Evolutionary conservation across 192 early-diverging fungal species (phyloP), one percentile per base, ranked within the genome.

Genomic region (Coemansia sp.): DNA sequence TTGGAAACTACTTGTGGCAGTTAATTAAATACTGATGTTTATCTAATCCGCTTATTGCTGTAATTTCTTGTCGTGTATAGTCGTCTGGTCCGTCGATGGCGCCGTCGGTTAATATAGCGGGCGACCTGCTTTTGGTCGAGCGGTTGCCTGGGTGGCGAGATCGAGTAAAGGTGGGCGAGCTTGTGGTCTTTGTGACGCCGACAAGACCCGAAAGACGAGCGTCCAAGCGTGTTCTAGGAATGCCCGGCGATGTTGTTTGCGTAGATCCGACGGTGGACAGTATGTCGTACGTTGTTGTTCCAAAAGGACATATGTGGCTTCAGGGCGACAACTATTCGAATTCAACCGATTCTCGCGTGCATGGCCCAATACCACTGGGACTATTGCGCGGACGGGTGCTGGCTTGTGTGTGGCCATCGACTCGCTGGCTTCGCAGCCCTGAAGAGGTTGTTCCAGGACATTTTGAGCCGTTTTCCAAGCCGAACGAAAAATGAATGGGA

Each of bases 241-340:
- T 90, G 68, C 84, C 88, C 22, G 93, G 94, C 11, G 95, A 98
- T 67, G 84, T 75, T 3, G 76, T 98, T 13, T 88, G 85, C 50
- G 79, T 87, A 3, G 92, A 98, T 58, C 93, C 93, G 6, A 86
- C 89, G 20, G 71, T 70, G 17, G 60, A 68, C 27, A 71, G 81
- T 31, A 72, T 81, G 25, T 82, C 84, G 62, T 88, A 83, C 36
- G 74, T 93, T 13, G 82, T 89, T 88, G 85, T 96, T 2, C 95
- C 95, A 10, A 64, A 77, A 5, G 95, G 95, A 2, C 88, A 94
- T 57, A 84, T 96, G 23, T 97, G 95, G 95, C 67, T 96, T 6
- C 89, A 88, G 61, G 95, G 95, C 9, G 95, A 97, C 65, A 97
- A 97, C 70, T 82, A 89, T 38, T 87, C 76, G 55, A 91, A 93